phyloP scores from a whole-genome alignment of 768 basidiomycete genomes.

The Trametes cubensis region DNA sequence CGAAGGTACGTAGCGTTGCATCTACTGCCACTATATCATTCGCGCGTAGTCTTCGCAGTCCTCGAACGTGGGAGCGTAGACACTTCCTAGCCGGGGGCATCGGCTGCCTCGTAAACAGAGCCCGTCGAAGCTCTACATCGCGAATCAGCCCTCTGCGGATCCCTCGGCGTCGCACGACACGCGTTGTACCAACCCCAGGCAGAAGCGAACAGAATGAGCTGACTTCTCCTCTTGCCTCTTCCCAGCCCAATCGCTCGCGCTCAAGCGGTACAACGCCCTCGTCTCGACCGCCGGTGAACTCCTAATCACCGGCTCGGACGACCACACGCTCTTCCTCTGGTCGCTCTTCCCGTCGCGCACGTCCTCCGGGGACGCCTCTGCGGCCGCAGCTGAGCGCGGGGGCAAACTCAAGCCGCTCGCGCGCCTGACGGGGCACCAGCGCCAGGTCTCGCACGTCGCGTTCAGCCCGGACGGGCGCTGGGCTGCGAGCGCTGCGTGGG shows the following conservation, averaged over 20 bases:
- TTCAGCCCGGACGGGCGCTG: slow-evolving; percentile 94
- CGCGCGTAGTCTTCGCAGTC: too few relatives aligned
- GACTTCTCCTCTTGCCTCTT: background rate
- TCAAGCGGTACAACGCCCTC: slow-evolving; percentile 75
- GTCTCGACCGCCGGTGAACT: slow-evolving; percentile 70
- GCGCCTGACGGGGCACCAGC: slow-evolving; percentile 91
- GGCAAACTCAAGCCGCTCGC: slow-evolving; percentile 70
- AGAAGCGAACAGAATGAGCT: slow-evolving; percentile 2
- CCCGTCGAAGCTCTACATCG: too few relatives aligned
- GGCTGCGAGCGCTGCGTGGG: slow-evolving; percentile 91
- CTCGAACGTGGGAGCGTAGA: background rate
- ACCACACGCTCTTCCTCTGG: slow-evolving; percentile 98
- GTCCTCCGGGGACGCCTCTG: slow-evolving; percentile 40
- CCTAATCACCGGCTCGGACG: slow-evolving; percentile 94
- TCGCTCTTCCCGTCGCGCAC: slow-evolving; percentile 63
- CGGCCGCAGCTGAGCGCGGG: slow-evolving; percentile 39
- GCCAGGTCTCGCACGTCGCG: slow-evolving; percentile 90
- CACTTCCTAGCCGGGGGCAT: too few relatives aligned
- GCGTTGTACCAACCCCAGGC: background rate
- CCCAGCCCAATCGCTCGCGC: slow-evolving; percentile 76
- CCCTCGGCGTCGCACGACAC: background rate
- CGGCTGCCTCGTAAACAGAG: too few relatives aligned
- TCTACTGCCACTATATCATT: background rate
- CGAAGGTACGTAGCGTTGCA: slow-evolving; percentile 61
- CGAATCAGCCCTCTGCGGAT: background rate